Conservation (phyloP, 257 asterid genomes). For the Salvia miltiorrhiza region DNA sequence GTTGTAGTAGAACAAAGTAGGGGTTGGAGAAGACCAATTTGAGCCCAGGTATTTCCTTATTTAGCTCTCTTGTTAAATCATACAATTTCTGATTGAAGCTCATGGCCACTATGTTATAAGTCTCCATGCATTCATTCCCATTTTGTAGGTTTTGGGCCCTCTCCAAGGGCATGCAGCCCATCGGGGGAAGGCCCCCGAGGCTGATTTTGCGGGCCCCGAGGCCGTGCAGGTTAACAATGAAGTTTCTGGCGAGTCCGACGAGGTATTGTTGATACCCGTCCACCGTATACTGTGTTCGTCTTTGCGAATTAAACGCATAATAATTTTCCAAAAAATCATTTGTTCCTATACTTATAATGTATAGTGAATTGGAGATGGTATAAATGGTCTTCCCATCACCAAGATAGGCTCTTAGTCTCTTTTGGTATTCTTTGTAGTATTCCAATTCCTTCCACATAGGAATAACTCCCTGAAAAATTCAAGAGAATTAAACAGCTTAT, state of each 20-base stretch:
- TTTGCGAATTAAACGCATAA: conserved; percentile 41
- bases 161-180: conserved; percentile 89
- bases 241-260: conserved; percentile 46
- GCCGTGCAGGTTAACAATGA: conserved; percentile 41
- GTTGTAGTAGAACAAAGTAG: conserved; percentile 37
- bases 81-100: conserved; percentile 56
- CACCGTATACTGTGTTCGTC: conserved; percentile 42
- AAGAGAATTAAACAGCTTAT: neutral
- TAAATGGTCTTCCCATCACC: conserved; percentile 54
- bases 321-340: conserved; percentile 85
- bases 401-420: conserved; percentile 40
- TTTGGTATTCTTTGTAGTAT: conserved; percentile 71
- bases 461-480: conserved; percentile 56
- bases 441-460: conserved; percentile 78
- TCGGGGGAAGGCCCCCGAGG: conserved; percentile 76
- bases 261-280: conserved; percentile 57
- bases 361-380: conserved; percentile 45
- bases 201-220: conserved; percentile 82
- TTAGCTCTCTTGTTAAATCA: conserved; percentile 38
- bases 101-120: conserved; percentile 62
- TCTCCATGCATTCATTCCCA: conserved; percentile 48
- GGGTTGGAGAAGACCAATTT: conserved; percentile 77
- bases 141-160: conserved; percentile 44
- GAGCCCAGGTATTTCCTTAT: conserved; percentile 44
- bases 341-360: conserved; percentile 75